A percentile compares a stretch with the other conserved stretches of the same genome.
These are phyloP conservation scores for Endoconidiophora laricicola DNA, from an alignment of 2,329 filamentous ascomycete genomes.

Conservation along the genomic window DNA sequence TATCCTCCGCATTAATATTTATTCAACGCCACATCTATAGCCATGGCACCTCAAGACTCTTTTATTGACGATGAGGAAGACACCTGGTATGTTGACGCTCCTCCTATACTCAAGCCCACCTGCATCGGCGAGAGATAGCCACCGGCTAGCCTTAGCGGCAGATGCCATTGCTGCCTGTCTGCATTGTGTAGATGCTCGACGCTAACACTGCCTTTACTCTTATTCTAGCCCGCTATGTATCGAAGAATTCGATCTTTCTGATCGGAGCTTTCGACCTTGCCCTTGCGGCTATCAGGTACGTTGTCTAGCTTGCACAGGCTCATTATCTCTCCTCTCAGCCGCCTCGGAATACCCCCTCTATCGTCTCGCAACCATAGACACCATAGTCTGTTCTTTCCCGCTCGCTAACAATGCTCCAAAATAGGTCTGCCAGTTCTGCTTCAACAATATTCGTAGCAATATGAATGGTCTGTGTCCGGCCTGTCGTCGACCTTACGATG, in stretches of 20 bases:
- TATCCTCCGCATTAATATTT: conserved; percentile 12
- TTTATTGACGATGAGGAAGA: conserved; percentile 60
- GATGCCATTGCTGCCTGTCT: background rate
- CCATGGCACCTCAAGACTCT: conserved; percentile 51
- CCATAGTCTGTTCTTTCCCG: background rate
- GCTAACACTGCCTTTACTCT: conserved; percentile 12
- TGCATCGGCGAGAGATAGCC: background rate
- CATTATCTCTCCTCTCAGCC: background rate
- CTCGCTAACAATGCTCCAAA: too few species aligned
- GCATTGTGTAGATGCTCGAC: background rate
- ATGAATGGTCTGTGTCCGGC: conserved; percentile 97
- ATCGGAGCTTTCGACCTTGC: conserved; percentile 92
- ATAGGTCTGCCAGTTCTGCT: conserved; percentile 99
- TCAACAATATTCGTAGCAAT: conserved; percentile 97
- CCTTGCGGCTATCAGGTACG: conserved; percentile 92
- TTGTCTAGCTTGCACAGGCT: conserved; percentile 1
- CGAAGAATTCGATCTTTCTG: conserved; percentile 94
- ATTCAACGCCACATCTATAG: conserved; percentile 12
- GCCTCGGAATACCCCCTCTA: background rate
- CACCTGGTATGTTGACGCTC: conserved; percentile 36
- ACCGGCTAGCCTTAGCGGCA: background rate
- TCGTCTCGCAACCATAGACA: background rate
- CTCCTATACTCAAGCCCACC: background rate
- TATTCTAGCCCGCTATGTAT: conserved; percentile 78
- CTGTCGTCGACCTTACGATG: conserved; percentile 86